Conservation (phyloP, 176 grass and related monocot genomes). For the barley (Hordeum vulgare) region MorexV3_pseudomolecules_assembly NC_058520.1:577941054-577941553, state of each 20-base stretch:
- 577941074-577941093: slow-evolving; percentile 13
- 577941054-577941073: slow-evolving; percentile 5
- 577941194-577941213: slow-evolving; percentile 83
- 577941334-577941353: slow-evolving; percentile 76
- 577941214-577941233: slow-evolving; percentile 31
- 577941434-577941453: not conserved
- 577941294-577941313: slow-evolving; percentile 39
- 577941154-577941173: slow-evolving; percentile 56
- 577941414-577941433: slow-evolving; percentile 58
- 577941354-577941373: slow-evolving; percentile 62
- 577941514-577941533: slow-evolving; percentile 43
- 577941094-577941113: slow-evolving; percentile 23
- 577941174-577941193: slow-evolving; percentile 51
- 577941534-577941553: not conserved
- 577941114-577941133: slow-evolving; percentile 66
- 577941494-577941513: slow-evolving; percentile 16
- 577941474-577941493: slow-evolving; percentile 35
- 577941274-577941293: slow-evolving; percentile 59
- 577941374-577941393: slow-evolving; percentile 32
- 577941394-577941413: slow-evolving; percentile 53
- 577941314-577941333: slow-evolving; percentile 41
- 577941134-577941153: slow-evolving; percentile 41
- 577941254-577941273: slow-evolving; percentile 62
- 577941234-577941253: slow-evolving; percentile 56
- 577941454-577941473: slow-evolving; percentile 45